These are phyloP conservation scores for Nakazawaea siamensis DNA, from an alignment of 805 yeast species.

Conservation along the genomic window DNA sequence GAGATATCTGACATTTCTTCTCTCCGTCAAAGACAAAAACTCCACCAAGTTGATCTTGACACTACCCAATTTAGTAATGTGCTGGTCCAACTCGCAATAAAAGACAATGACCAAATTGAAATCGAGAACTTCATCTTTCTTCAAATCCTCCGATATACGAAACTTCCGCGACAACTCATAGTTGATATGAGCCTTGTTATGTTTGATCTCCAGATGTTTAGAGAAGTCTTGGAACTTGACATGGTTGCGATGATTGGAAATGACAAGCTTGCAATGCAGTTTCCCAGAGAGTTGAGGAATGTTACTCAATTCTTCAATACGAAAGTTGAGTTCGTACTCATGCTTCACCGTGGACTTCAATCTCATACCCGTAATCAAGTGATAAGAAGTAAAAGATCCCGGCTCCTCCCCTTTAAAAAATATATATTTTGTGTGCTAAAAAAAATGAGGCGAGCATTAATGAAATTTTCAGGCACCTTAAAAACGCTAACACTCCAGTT, in stretches of 20 bases:
- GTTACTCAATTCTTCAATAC: slow-evolving; percentile 66
- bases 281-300: slow-evolving; percentile 73
- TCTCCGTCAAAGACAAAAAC: slow-evolving; percentile 47
- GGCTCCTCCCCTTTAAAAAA: too few species aligned
- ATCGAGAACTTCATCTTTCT: slow-evolving; percentile 30
- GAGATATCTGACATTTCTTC: slow-evolving; percentile 53
- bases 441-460: too few species aligned
- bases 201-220: slow-evolving; percentile 30
- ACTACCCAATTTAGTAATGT: slow-evolving; percentile 50
- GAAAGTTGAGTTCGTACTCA: slow-evolving; percentile 51
- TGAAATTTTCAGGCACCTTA: too few species aligned
- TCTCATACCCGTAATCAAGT: too few species aligned
- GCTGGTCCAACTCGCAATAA: slow-evolving; percentile 20
- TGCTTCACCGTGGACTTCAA: slow-evolving; percentile 23
- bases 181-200: slow-evolving; percentile 47
- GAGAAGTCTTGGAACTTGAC: slow-evolving; percentile 28
- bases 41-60: slow-evolving; percentile 66
- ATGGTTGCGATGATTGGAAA: slow-evolving; percentile 13
- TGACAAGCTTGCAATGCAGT: slow-evolving; percentile 43
- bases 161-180: slow-evolving; percentile 20
- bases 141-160: slow-evolving; percentile 30
- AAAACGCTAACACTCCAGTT: too few species aligned
- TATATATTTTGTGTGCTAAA: too few species aligned
- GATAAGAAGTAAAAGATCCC: too few species aligned
- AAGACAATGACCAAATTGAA: slow-evolving; percentile 34